Percentiles rank a stretch among this genome's conserved stretches.
phyloP scores from a whole-genome alignment of 192 early-diverging fungal genomes.

The Rhizophlyctis rosea region DNA sequence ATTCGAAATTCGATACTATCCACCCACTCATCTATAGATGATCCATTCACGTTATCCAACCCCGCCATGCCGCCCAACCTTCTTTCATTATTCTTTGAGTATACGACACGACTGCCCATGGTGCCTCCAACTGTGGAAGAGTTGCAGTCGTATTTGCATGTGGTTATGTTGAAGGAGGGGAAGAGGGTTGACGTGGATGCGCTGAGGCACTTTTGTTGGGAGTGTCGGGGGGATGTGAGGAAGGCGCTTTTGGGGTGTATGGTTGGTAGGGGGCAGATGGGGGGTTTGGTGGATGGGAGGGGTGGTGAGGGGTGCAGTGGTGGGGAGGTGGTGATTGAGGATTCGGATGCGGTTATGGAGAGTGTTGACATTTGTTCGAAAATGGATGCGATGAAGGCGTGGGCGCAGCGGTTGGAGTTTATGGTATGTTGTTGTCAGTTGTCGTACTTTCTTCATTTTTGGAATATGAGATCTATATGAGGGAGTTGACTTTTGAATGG shows the following conservation, averaged over 20 bases:
- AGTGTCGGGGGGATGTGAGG: background rate
- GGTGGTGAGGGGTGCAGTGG: background rate
- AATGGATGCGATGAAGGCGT: background rate
- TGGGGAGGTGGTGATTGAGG: background rate
- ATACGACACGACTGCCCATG: background rate
- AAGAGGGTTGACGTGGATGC: background rate
- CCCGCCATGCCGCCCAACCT: constrained; percentile 3
- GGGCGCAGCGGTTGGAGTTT: background rate
- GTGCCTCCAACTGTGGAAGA: background rate
- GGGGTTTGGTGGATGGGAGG: background rate
- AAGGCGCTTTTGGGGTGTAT: background rate
- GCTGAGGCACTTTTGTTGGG: background rate
- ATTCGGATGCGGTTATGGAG: background rate
- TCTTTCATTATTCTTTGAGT: background rate
- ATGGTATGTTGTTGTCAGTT: background rate
- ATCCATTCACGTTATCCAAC: background rate
- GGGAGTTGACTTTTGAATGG: background rate
- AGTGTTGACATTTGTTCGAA: background rate
- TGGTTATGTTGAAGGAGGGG: background rate
- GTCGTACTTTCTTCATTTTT: background rate
- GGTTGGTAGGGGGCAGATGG: background rate
- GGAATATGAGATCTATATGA: background rate
- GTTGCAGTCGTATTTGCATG: constrained; percentile 11
- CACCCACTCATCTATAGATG: background rate
- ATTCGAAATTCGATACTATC: background rate